Conservation (phyloP, 1,284 basidiomycete species). For the Ustilago loliicola region DNA sequence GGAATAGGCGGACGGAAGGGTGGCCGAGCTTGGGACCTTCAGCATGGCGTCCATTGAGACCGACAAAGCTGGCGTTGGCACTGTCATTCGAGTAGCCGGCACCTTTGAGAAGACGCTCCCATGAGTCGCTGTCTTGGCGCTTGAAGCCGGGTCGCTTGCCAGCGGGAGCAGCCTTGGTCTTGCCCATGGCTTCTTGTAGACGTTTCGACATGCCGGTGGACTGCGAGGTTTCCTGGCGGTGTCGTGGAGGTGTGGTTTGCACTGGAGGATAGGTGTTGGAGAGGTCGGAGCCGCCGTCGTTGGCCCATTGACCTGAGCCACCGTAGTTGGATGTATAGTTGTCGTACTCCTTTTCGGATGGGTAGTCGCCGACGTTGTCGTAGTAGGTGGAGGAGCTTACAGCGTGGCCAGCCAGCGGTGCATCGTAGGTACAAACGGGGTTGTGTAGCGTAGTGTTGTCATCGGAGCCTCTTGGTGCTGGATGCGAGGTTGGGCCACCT, state of each 20-base stretch:
- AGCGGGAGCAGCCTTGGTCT: constrained; percentile 14
- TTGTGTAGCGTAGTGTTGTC: constrained; percentile 31
- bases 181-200: constrained; percentile 17
- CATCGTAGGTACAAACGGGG: constrained; percentile 36
- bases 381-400: constrained; percentile 36
- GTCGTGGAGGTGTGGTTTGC: constrained; percentile 3
- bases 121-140: constrained; percentile 53
- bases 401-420: constrained; percentile 37
- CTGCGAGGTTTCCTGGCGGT: constrained; percentile 28
- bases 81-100: constrained; percentile 46
- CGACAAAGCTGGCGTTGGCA: constrained; percentile 49
- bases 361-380: constrained; percentile 30
- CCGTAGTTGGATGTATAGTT: constrained; percentile 38
- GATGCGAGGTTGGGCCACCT: constrained; percentile 1
- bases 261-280: constrained; percentile 39
- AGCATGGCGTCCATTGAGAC: constrained; percentile 37
- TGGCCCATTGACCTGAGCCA: constrained; percentile 39
- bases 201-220: constrained; percentile 29
- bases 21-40: constrained; percentile 20
- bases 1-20: constrained; percentile 34
- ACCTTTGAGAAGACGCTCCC: constrained; percentile 52
- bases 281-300: constrained; percentile 24
- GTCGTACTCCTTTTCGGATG: constrained; percentile 43
- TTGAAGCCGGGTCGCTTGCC: constrained; percentile 28
- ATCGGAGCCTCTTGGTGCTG: constrained; percentile 16